Percentiles rank a stretch among this genome's conserved stretches.
These are phyloP conservation scores for Diaporthe amygdali DNA, from an alignment of 2,329 filamentous ascomycete species.

Conservation along the genomic window DNA sequence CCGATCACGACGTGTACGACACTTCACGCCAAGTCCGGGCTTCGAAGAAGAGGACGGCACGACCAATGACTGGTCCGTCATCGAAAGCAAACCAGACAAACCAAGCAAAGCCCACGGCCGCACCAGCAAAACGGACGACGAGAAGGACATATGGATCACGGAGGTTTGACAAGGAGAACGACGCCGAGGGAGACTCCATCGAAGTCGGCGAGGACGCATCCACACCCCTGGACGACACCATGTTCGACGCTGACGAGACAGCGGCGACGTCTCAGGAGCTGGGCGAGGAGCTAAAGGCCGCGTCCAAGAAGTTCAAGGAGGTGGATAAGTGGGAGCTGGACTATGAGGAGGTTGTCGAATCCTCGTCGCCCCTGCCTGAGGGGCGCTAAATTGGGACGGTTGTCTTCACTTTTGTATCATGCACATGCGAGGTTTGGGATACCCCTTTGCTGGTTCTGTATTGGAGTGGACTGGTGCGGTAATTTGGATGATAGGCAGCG, in stretches of 20 bases:
- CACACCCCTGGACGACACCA: constrained; percentile 48
- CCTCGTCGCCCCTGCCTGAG: constrained; percentile 54
- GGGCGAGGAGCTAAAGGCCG: constrained; percentile 61
- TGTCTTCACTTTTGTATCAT: constrained; percentile 11
- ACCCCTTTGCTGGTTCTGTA: constrained; percentile 20
- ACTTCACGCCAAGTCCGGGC: constrained; percentile 44
- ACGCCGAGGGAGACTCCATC: constrained; percentile 41
- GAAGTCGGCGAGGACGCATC: constrained; percentile 46
- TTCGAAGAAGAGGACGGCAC: constrained; percentile 36
- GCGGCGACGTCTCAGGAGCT: constrained; percentile 43
- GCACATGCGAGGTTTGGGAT: constrained; percentile 14
- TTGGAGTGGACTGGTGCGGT: not conserved
- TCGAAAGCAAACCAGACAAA: constrained; percentile 15
- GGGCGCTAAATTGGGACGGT: constrained; percentile 14
- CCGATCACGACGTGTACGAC: constrained; percentile 62
- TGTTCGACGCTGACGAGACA: constrained; percentile 37
- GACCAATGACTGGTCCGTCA: not conserved
- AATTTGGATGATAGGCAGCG: not conserved
- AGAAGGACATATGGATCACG: constrained; percentile 56
- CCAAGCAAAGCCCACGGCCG: constrained; percentile 7
- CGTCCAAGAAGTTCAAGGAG: constrained; percentile 69
- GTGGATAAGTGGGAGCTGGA: constrained; percentile 73
- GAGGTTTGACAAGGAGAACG: constrained; percentile 63
- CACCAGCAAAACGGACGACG: constrained; percentile 22
- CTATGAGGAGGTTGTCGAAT: constrained; percentile 67